phyloP scores from a whole-genome alignment of 1,284 basidiomycete genomes.

The Pseudozyma thailandica region DNA sequence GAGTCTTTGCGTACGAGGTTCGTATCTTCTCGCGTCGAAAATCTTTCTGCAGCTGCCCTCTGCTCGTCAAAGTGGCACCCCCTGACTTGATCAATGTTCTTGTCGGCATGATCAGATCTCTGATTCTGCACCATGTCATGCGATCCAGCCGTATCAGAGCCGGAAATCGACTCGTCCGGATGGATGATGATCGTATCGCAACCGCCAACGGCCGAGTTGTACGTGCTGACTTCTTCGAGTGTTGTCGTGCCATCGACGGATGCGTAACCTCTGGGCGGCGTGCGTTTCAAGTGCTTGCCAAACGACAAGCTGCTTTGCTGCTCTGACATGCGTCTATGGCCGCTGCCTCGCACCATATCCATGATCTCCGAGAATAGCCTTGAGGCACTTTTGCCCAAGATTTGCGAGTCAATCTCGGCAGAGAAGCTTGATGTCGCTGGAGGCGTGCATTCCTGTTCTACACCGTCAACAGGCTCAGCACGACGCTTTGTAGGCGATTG shows the following conservation, averaged over 20 bases:
- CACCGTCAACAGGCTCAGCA: no score
- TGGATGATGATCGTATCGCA: conserved; percentile 17
- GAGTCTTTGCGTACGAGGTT: conserved; percentile 14
- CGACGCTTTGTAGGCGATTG: conserved; percentile 28
- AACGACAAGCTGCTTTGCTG: neutral
- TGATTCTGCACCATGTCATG: neutral
- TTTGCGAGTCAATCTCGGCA: conserved; percentile 6
- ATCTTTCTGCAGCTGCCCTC: neutral
- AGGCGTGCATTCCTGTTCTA: neutral
- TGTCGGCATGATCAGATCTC: neutral
- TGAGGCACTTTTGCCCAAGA: conserved; percentile 14
- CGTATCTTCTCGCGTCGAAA: neutral
- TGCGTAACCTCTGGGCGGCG: conserved; percentile 17
- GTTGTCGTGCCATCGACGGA: conserved; percentile 11
- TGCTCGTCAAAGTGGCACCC: neutral
- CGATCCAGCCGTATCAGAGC: conserved; percentile 10
- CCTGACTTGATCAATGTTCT: neutral
- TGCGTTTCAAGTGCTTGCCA: conserved; percentile 8
- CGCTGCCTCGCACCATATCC: conserved; percentile 25
- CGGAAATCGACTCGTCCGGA: conserved; percentile 9
- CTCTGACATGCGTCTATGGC: neutral
- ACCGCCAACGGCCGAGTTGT: neutral
- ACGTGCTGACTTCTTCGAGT: conserved; percentile 4
- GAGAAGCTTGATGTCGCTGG: conserved; percentile 16
- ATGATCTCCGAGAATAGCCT: conserved; percentile 35